These are phyloP conservation scores for Scedosporium dehoogii DNA, from an alignment of 2,329 filamentous ascomycete species.

Conservation along the genomic window DNA sequence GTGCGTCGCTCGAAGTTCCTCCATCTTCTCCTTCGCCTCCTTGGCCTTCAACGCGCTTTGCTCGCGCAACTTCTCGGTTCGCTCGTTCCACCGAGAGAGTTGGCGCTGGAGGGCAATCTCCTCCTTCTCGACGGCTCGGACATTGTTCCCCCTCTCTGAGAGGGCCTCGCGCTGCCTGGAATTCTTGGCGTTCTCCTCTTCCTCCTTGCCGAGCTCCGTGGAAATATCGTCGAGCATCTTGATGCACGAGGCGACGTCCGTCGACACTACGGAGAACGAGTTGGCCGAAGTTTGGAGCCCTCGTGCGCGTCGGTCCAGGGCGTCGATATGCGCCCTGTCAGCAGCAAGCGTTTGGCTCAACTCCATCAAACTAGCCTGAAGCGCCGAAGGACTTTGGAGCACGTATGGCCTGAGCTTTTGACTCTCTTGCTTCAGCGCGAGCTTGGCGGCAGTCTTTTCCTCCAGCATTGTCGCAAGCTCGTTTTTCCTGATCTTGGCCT, in stretches of 20 bases:
- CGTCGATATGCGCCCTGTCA: constrained; percentile 79
- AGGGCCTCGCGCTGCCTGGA: constrained; percentile 77
- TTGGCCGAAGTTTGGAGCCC: constrained; percentile 87
- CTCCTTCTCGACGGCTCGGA: constrained; percentile 81
- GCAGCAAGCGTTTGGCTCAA: constrained; percentile 66
- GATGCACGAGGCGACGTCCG: constrained; percentile 80
- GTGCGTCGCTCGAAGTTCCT: constrained; percentile 74
- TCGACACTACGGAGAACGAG: constrained; percentile 73
- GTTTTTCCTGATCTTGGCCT: constrained; percentile 69
- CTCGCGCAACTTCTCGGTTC: constrained; percentile 73
- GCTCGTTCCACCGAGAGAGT: constrained; percentile 73
- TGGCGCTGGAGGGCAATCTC: constrained; percentile 78
- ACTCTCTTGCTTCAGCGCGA: constrained; percentile 72
- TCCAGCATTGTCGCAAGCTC: constrained; percentile 64
- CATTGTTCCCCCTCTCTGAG: constrained; percentile 78
- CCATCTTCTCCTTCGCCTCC: constrained; percentile 79
- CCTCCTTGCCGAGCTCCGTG: constrained; percentile 77
- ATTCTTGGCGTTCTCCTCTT: constrained; percentile 77
- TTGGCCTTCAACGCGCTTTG: constrained; percentile 74
- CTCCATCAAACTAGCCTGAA: constrained; percentile 75
- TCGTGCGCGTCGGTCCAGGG: constrained; percentile 75
- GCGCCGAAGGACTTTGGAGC: constrained; percentile 71
- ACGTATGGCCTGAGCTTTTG: constrained; percentile 87
- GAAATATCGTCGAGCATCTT: constrained; percentile 83
- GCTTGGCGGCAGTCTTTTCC: constrained; percentile 58